phyloP scores from a whole-genome alignment of 805 yeast genomes.

The Peterozyma xylosa region DNA sequence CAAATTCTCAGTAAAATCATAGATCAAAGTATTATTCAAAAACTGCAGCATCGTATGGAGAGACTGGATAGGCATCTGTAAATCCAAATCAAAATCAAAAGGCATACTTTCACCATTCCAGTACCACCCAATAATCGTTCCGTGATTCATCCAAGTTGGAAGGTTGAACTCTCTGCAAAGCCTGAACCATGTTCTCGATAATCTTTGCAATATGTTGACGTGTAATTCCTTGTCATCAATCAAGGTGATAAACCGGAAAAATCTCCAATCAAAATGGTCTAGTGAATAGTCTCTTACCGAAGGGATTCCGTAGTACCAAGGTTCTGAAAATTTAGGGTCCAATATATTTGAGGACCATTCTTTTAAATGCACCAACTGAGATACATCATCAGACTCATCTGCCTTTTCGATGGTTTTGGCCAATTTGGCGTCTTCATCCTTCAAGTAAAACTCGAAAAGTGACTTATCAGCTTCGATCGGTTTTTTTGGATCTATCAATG shows the following conservation, averaged over 20 bases:
- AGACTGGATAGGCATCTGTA: slow-evolving; percentile 30
- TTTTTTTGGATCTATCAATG: background rate
- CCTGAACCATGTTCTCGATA: slow-evolving; percentile 27
- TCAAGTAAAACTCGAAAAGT: slow-evolving; percentile 3
- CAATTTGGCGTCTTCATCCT: background rate
- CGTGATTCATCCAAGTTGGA: slow-evolving; percentile 17
- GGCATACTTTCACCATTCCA: slow-evolving; percentile 35
- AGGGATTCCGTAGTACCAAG: slow-evolving; percentile 1
- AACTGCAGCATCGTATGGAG: slow-evolving; percentile 25
- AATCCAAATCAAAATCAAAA: slow-evolving; percentile 36
- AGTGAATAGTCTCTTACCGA: slow-evolving; percentile 17
- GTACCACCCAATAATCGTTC: slow-evolving; percentile 19
- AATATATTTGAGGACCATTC: background rate
- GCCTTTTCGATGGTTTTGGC: background rate
- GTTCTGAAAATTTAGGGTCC: background rate
- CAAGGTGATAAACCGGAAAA: slow-evolving; percentile 13
- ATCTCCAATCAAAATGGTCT: slow-evolving; percentile 30
- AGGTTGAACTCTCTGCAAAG: slow-evolving; percentile 26
- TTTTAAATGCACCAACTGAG: background rate
- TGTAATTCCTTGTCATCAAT: slow-evolving; percentile 19
- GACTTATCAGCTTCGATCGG: background rate
- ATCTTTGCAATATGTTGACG: slow-evolving; percentile 22
- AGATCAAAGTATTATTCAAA: slow-evolving; percentile 27
- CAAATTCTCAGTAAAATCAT: slow-evolving; percentile 19
- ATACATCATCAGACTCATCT: background rate